A percentile compares a stretch with the other conserved stretches of the same genome.
Conservation (phyloP, 1,284 basidiomycete species). For the Trichosporon inkin region DNA sequence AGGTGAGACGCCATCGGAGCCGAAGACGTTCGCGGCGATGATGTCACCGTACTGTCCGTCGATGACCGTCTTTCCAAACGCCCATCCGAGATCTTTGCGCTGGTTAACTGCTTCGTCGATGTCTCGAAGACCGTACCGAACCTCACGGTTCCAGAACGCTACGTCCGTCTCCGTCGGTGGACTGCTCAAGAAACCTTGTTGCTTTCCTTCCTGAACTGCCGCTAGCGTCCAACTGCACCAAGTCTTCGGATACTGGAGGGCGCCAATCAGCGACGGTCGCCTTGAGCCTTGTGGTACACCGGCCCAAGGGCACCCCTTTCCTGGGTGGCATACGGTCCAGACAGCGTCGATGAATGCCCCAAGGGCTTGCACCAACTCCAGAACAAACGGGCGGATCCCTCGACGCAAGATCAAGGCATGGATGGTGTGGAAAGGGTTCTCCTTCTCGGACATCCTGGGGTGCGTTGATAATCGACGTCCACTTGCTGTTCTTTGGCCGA, state of each 20-base stretch:
- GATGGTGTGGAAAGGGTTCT: slow-evolving; percentile 41
- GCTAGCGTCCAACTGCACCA: slow-evolving; percentile 41
- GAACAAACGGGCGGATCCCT: slow-evolving; percentile 41
- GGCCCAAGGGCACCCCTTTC: slow-evolving; percentile 21
- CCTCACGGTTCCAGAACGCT: slow-evolving; percentile 39
- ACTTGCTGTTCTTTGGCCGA: slow-evolving; percentile 15
- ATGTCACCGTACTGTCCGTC: slow-evolving; percentile 37
- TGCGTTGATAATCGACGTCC: slow-evolving; percentile 31
- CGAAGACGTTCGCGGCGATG: slow-evolving; percentile 30
- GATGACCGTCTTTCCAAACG: slow-evolving; percentile 33
- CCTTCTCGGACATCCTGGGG: slow-evolving; percentile 31
- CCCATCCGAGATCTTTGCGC: slow-evolving; percentile 40
- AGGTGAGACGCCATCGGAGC: slow-evolving; percentile 21
- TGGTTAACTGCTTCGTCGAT: slow-evolving; percentile 44
- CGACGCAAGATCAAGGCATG: slow-evolving; percentile 32
- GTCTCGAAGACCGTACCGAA: slow-evolving; percentile 35
- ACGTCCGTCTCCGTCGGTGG: slow-evolving; percentile 30
- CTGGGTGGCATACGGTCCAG: slow-evolving; percentile 33
- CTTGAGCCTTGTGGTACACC: slow-evolving; percentile 5
- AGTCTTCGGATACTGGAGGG: background rate
- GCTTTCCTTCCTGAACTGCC: slow-evolving; percentile 39
- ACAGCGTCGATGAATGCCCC: slow-evolving; percentile 44
- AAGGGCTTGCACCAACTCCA: slow-evolving; percentile 43
- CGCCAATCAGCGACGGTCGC: background rate
- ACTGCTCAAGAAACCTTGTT: slow-evolving; percentile 24